Percentiles rank a stretch among this genome's conserved stretches.
Conservation (phyloP, 805 yeast genomes). For the Maudiozyma turicensis region DNA sequence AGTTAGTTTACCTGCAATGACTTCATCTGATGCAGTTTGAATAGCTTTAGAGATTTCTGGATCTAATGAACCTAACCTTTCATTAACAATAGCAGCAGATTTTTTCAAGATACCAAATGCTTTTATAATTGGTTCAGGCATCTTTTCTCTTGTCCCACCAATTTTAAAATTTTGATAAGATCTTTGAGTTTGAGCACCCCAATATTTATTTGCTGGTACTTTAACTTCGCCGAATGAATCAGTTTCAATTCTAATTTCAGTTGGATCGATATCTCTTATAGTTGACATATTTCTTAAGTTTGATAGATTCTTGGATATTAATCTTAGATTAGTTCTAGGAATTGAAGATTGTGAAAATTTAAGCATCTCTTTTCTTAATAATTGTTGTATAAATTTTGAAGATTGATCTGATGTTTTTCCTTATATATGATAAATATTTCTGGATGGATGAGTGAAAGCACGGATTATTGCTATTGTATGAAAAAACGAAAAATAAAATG, state of each 20-base stretch:
- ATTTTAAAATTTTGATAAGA: constrained; percentile 90
- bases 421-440: no score
- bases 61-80: constrained; percentile 70
- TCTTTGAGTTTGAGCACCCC: constrained; percentile 98
- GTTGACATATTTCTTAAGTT: neutral
- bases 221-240: constrained; percentile 97
- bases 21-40: constrained; percentile 92
- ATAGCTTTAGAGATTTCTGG: constrained; percentile 78
- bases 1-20: constrained; percentile 78
- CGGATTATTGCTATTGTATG: no score
- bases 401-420: neutral
- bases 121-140: constrained; percentile 83
- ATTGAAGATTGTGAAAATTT: neutral
- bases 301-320: neutral
- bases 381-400: neutral
- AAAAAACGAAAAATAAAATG: no score
- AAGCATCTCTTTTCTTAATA: neutral
- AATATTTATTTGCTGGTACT: constrained; percentile 77
- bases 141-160: constrained; percentile 81
- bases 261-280: neutral
- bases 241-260: constrained; percentile 54
- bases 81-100: constrained; percentile 89
- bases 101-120: constrained; percentile 93
- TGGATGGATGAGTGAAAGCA: no score
- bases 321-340: neutral